These are phyloP conservation scores for Sporothrix pallida DNA, from an alignment of 2,329 filamentous ascomycete species.

Conservation along the genomic window DNA sequence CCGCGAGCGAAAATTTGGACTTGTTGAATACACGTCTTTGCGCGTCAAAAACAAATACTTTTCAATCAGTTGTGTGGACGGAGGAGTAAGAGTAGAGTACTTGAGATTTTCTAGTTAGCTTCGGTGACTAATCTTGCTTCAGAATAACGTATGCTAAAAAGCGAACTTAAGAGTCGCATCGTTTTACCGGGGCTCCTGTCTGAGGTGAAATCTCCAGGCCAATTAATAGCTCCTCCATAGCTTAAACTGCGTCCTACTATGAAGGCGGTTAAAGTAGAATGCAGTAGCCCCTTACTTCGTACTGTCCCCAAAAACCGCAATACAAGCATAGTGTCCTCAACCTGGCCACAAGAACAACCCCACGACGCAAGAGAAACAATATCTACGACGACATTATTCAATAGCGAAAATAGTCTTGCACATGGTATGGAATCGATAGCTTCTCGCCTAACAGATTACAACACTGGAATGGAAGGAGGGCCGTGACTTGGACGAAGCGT, in stretches of 20 bases:
- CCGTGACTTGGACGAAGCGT: constrained; percentile 22
- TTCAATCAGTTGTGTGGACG: no score
- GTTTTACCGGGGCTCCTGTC: no score
- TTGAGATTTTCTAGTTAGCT: no score
- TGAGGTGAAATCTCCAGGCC: no score
- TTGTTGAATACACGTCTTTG: not conserved
- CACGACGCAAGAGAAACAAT: not conserved
- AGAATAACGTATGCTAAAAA: no score
- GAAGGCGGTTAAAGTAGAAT: no score
- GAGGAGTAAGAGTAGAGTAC: no score
- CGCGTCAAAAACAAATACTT: not conserved
- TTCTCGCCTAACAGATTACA: not conserved
- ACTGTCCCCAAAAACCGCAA: not conserved
- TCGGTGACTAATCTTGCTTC: not conserved
- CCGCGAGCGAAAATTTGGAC: not conserved
- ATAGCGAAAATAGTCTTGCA: not conserved
- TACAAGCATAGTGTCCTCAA: no score
- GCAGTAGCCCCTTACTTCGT: no score
- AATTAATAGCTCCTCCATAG: no score
- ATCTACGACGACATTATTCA: not conserved
- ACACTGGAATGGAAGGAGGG: constrained; percentile 24
- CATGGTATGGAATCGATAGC: constrained; percentile 8
- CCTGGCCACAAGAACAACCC: not conserved
- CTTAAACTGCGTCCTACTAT: no score
- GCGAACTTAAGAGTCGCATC: no score